Conservation (phyloP, 345 rosid genomes). For the thale cress (Arabidopsis thaliana) region TAIR10.1 NC_003074.8:3221001-3221500, state of each 20-base stretch:
- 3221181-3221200: conserved; percentile 31
- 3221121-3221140: conserved; percentile 40
- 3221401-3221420: conserved; percentile 18
- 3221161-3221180: conserved; percentile 8
- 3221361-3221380: conserved; percentile 77
- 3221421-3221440: conserved; percentile 17
- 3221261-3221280: conserved; percentile 92
- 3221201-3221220: conserved; percentile 91
- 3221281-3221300: conserved; percentile 85
- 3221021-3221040: conserved; percentile 82
- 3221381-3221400: conserved; percentile 33
- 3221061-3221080: conserved; percentile 97
- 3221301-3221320: conserved; percentile 55
- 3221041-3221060: conserved; percentile 91
- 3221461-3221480: conserved; percentile 4
- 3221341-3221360: conserved; percentile 58
- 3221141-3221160: conserved; percentile 14
- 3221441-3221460: conserved; percentile 9
- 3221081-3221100: conserved; percentile 82
- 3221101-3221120: conserved; percentile 75
- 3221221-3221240: conserved; percentile 98
- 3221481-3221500: conserved; percentile 9
- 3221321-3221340: conserved; percentile 57
- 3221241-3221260: conserved; percentile 96
- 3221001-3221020: neutral